phyloP scores from a whole-genome alignment of 352 stramenopile species.

The Aphanomyces cochlioides region DNA sequence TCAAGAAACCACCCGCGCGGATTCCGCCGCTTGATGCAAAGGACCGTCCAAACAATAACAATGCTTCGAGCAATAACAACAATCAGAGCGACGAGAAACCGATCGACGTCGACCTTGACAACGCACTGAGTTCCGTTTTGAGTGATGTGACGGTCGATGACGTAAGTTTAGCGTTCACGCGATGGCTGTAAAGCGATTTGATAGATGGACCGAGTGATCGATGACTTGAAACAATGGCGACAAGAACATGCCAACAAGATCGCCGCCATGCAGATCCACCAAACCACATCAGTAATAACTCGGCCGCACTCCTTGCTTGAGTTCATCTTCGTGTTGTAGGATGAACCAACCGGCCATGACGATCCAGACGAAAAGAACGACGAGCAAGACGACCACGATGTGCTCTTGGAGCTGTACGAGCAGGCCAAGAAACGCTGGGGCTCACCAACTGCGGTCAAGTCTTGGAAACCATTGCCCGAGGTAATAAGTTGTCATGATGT shows the following conservation, averaged over 20 bases:
- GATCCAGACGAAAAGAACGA: no score
- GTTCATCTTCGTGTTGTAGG: background rate
- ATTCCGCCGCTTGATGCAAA: conserved; percentile 3
- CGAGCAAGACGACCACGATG: background rate
- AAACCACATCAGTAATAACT: background rate
- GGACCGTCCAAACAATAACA: background rate
- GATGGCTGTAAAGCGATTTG: background rate
- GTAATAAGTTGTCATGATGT: no score
- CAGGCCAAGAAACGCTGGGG: background rate
- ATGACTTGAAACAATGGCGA: conserved; percentile 13
- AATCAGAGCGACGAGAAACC: background rate
- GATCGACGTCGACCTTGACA: background rate
- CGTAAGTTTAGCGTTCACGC: background rate
- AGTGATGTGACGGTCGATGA: conserved; percentile 11
- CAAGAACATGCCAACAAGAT: conserved; percentile 18
- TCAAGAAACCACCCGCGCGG: conserved; percentile 11
- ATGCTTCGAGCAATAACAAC: background rate
- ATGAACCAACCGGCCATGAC: no score
- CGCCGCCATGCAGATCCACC: background rate
- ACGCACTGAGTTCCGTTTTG: background rate
- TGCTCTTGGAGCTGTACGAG: background rate
- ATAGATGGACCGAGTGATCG: conserved; percentile 27
- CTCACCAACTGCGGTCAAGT: background rate
- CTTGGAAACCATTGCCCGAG: no score
- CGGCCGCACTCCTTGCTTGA: background rate